Evolutionary conservation across 305 asterid genomes (phyloP).

Genomic region (Fraxinus paxiana): DNA sequence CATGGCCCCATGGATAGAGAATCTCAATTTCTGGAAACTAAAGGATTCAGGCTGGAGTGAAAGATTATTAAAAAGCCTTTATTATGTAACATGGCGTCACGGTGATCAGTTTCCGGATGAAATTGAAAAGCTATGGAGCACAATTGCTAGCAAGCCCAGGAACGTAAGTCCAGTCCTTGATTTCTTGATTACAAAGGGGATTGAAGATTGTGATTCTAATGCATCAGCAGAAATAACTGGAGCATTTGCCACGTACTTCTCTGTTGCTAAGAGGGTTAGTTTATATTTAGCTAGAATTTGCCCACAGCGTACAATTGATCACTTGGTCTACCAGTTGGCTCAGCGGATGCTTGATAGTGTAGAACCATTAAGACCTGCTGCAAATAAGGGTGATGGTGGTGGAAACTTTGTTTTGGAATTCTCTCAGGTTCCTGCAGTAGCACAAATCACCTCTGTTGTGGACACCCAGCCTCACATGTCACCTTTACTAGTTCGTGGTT

Average conservation of each 20-base stretch:
- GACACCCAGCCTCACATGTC: slow-evolving; percentile 99
- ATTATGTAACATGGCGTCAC: slow-evolving; percentile 96
- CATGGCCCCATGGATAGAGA: slow-evolving; percentile 99
- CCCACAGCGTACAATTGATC: slow-evolving; percentile 97
- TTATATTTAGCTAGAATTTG: slow-evolving; percentile 94
- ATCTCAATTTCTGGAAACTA: slow-evolving; percentile 95
- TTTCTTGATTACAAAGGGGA: slow-evolving; percentile 94
- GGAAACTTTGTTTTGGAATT: slow-evolving; percentile 80
- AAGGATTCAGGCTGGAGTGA: slow-evolving; percentile 99
- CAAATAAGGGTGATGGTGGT: slow-evolving; percentile 65
- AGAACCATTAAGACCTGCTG: slow-evolving; percentile 63
- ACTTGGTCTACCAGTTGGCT: slow-evolving; percentile 96
- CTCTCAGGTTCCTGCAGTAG: slow-evolving; percentile 80
- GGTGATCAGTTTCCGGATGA: slow-evolving; percentile 99
- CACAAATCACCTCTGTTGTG: slow-evolving; percentile 70
- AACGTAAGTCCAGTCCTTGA: slow-evolving; percentile 94
- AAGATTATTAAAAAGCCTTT: slow-evolving; percentile 84
- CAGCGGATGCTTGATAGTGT: slow-evolving; percentile 95
- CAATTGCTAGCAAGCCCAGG: slow-evolving; percentile 94
- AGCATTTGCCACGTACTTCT: slow-evolving; percentile 96
- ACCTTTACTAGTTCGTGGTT: slow-evolving; percentile 92
- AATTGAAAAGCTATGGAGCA: slow-evolving; percentile 99
- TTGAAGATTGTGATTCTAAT: slow-evolving; percentile 99
- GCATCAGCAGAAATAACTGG: slow-evolving; percentile 99
- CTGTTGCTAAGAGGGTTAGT: slow-evolving; percentile 96